A percentile compares a stretch with the other conserved stretches of the same genome.
These are phyloP conservation scores for Xerocomellus amylosporus DNA, from an alignment of 768 basidiomycete species.

Conservation along the genomic window DNA sequence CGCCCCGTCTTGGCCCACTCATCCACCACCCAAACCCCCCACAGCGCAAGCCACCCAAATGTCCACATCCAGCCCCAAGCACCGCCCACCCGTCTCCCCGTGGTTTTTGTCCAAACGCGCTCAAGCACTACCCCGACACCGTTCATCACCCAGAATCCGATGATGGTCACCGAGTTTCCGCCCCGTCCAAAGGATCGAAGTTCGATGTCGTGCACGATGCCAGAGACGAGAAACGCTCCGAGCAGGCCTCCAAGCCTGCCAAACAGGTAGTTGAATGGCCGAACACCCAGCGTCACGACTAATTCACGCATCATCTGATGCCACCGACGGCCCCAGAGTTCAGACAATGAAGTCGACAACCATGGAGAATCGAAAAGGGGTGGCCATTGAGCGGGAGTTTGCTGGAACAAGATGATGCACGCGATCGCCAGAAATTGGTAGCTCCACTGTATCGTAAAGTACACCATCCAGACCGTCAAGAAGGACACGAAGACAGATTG, in stretches of 20 bases:
- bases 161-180: neutral
- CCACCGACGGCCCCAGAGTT: slow-evolving; percentile 64
- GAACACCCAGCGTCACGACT: slow-evolving; percentile 48
- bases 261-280: slow-evolving; percentile 42
- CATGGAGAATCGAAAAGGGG: slow-evolving; percentile 59
- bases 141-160: neutral
- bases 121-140: neutral
- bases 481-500: slow-evolving; percentile 44
- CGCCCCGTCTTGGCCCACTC: neutral
- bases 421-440: slow-evolving; percentile 44
- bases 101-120: neutral
- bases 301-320: slow-evolving; percentile 60
- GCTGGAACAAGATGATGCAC: slow-evolving; percentile 43
- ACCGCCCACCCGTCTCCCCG: neutral
- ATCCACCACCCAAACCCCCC: neutral
- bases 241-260: slow-evolving; percentile 51
- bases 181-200: slow-evolving; percentile 51
- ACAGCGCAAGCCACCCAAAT: neutral
- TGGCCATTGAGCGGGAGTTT: slow-evolving; percentile 55
- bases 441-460: slow-evolving; percentile 42
- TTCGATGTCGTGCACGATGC: slow-evolving; percentile 53
- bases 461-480: slow-evolving; percentile 44
- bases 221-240: slow-evolving; percentile 58
- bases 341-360: slow-evolving; percentile 50
- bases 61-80: neutral